Conservation (phyloP, 176 grass and related monocot genomes). For the Aechmea fasciata region DNA sequence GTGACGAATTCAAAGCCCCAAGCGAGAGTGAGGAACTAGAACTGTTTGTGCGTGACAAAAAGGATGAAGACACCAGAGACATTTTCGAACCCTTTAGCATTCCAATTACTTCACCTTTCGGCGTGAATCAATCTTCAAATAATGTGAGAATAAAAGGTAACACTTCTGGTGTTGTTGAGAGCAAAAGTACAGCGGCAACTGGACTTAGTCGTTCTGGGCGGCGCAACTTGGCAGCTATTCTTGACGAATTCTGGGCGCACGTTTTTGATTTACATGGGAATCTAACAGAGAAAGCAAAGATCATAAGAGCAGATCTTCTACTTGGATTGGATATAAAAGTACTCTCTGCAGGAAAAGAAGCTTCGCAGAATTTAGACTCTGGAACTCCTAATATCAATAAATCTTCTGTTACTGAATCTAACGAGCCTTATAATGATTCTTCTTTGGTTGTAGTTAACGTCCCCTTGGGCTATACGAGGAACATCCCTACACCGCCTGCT, state of each 20-base stretch:
- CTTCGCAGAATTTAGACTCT: conserved; percentile 8
- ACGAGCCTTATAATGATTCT: not conserved
- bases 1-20: not conserved
- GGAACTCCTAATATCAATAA: not conserved
- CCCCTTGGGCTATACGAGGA: conserved; percentile 9
- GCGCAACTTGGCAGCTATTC: conserved; percentile 10
- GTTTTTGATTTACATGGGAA: conserved; percentile 30
- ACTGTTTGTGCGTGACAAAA: not conserved
- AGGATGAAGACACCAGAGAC: not conserved
- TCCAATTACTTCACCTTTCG: not conserved
- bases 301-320: conserved; percentile 26
- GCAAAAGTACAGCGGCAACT: not conserved
- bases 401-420: not conserved
- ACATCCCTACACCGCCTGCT: conserved; percentile 12
- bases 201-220: not conserved
- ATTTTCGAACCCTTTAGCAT: not conserved
- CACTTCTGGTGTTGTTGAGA: not conserved
- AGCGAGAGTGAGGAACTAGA: not conserved
- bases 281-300: conserved; percentile 25
- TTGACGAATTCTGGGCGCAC: conserved; percentile 34
- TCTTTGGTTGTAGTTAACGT: not conserved
- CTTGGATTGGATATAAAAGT: conserved; percentile 13
- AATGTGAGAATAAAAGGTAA: not conserved
- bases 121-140: not conserved
- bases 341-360: not conserved